Conservation (phyloP, 2,329 filamentous ascomycete genomes). For the Passalora sequoiae region DNA sequence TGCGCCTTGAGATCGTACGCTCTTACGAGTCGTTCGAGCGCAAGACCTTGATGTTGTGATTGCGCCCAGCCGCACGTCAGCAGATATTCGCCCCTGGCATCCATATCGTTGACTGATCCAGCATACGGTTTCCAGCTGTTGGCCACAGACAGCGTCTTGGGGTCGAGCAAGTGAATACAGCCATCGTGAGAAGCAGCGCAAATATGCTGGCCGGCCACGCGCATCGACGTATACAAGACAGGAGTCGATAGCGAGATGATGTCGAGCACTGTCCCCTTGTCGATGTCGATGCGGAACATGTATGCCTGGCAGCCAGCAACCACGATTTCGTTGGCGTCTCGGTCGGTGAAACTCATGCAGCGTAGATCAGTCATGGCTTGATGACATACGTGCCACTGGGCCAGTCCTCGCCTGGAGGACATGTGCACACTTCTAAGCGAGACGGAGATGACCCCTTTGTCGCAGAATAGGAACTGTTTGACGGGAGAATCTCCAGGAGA, state of each 20-base stretch:
- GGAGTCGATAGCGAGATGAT: constrained; percentile 29
- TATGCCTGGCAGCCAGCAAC: constrained; percentile 79
- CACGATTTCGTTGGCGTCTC: constrained; percentile 74
- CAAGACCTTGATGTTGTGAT: constrained; percentile 70
- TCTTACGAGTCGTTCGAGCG: constrained; percentile 88
- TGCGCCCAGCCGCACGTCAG: constrained; percentile 92
- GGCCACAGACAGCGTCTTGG: constrained; percentile 68
- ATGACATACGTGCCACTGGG: constrained; percentile 80
- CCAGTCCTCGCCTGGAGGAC: constrained; percentile 72
- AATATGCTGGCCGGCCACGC: constrained; percentile 75
- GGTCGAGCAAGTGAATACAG: constrained; percentile 78
- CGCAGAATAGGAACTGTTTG: constrained; percentile 83
- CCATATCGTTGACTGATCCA: constrained; percentile 90
- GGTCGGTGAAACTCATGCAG: constrained; percentile 94
- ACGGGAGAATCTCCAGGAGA: constrained; percentile 62
- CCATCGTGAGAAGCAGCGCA: constrained; percentile 84
- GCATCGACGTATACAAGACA: constrained; percentile 84
- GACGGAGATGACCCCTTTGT: constrained; percentile 82
- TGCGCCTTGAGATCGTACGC: constrained; percentile 94
- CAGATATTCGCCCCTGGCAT: constrained; percentile 89
- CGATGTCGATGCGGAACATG: constrained; percentile 73
- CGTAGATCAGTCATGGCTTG: constrained; percentile 77
- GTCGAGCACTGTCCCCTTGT: constrained; percentile 46
- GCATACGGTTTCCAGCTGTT: constrained; percentile 89
- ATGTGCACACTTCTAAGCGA: constrained; percentile 82